phyloP scores from a whole-genome alignment of 2,329 filamentous ascomycete species.

The Pyrenochaeta sp. region DNA sequence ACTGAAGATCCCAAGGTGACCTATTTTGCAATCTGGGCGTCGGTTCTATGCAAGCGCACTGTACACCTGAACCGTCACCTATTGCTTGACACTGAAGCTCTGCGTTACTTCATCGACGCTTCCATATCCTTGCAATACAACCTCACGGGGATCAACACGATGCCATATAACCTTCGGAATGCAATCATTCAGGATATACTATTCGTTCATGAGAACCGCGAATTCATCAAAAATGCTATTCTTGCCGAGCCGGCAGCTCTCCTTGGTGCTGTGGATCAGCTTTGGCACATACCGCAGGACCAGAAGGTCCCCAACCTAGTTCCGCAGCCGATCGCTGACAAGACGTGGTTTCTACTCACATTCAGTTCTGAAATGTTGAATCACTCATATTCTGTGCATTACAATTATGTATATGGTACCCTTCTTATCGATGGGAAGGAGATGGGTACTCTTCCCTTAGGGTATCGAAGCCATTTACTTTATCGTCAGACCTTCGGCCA shows the following conservation, averaged over 20 bases:
- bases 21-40: constrained; percentile 62
- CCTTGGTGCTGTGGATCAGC: constrained; percentile 45
- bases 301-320: background rate
- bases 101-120: constrained; percentile 46
- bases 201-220: constrained; percentile 51
- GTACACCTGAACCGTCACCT: constrained; percentile 41
- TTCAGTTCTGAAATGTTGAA: constrained; percentile 37
- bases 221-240: constrained; percentile 49
- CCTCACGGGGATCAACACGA: constrained; percentile 42
- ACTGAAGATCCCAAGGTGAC: constrained; percentile 49
- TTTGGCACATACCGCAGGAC: constrained; percentile 54
- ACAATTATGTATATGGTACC: constrained; percentile 58
- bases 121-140: constrained; percentile 61
- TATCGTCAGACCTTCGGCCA: constrained; percentile 64
- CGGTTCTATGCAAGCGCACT: constrained; percentile 64
- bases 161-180: constrained; percentile 48
- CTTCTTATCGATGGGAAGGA: constrained; percentile 60
- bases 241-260: constrained; percentile 37
- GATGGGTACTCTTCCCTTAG: constrained; percentile 62
- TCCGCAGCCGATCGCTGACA: constrained; percentile 16
- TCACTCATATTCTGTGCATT: constrained; percentile 45
- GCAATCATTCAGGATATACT: constrained; percentile 60
- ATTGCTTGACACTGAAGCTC: constrained; percentile 14
- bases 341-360: constrained; percentile 47
- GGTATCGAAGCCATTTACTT: constrained; percentile 55